These are phyloP conservation scores for Ceratocystis ficicola DNA, from an alignment of 2,329 filamentous ascomycete species.

Conservation along the genomic window DNA sequence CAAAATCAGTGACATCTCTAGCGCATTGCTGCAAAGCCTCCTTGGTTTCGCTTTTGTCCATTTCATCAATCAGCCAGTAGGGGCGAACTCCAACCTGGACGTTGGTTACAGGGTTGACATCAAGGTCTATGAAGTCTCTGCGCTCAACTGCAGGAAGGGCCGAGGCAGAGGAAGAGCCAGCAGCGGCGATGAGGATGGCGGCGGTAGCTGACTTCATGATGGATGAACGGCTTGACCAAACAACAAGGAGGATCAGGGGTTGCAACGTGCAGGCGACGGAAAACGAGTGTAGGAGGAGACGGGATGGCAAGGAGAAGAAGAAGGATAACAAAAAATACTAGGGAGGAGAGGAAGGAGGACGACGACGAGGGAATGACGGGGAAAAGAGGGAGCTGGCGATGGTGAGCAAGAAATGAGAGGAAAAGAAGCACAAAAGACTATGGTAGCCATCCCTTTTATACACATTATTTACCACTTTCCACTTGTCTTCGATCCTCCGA, in stretches of 20 bases:
- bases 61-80: constrained; percentile 51
- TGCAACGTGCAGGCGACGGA: no score
- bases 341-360: background rate
- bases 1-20: constrained; percentile 37
- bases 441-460: background rate
- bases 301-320: background rate
- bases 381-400: background rate
- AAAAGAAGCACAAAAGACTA: background rate
- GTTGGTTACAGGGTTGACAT: constrained; percentile 31
- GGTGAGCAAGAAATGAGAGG: background rate
- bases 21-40: constrained; percentile 44
- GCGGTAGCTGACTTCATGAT: constrained; percentile 15
- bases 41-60: constrained; percentile 50
- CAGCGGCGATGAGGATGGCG: constrained; percentile 6
- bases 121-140: background rate
- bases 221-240: no score
- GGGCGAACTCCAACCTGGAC: constrained; percentile 52
- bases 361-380: background rate
- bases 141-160: background rate
- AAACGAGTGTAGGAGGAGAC: background rate
- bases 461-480: no score
- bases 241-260: no score
- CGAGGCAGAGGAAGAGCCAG: constrained; percentile 13
- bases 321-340: background rate
- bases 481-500: no score